These are phyloP conservation scores for Tulasnella sp. DNA, from an alignment of 768 basidiomycete genomes.

Conservation along the genomic window DNA sequence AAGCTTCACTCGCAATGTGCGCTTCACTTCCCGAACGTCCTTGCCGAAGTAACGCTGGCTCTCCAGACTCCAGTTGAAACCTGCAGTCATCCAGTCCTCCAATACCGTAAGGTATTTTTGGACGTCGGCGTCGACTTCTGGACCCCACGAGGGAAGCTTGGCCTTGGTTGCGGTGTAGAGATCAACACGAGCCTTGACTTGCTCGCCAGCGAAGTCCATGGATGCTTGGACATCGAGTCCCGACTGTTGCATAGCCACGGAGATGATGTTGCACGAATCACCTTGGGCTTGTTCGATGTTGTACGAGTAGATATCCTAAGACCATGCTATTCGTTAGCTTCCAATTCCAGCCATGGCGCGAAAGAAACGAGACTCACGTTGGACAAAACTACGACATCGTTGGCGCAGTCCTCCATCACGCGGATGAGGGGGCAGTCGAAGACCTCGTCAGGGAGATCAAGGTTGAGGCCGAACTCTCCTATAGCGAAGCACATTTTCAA, in stretches of 20 bases:
- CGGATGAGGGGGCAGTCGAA: constrained; percentile 20
- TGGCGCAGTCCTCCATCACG: constrained; percentile 13
- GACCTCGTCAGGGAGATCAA: constrained; percentile 22
- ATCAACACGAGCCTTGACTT: constrained; percentile 12
- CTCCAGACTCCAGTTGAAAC: constrained; percentile 18
- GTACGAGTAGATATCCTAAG: constrained; percentile 50
- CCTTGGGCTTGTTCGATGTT: constrained; percentile 30
- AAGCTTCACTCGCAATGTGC: constrained; percentile 6
- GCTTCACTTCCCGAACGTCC: constrained; percentile 12
- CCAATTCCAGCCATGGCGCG: background rate
- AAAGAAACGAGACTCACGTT: constrained; percentile 20
- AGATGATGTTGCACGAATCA: constrained; percentile 16
- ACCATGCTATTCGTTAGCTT: background rate
- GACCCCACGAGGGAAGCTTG: constrained; percentile 18
- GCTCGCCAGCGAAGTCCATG: constrained; percentile 16
- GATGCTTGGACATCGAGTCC: constrained; percentile 12
- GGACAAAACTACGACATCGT: constrained; percentile 21
- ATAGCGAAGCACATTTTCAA: constrained; percentile 21
- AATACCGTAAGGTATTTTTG: constrained; percentile 11
- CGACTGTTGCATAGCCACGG: constrained; percentile 10
- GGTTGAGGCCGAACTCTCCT: constrained; percentile 14
- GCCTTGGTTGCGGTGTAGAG: constrained; percentile 8
- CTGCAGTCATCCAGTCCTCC: constrained; percentile 16
- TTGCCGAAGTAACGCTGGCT: constrained; percentile 18
- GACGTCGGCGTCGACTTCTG: constrained; percentile 13